phyloP scores from a whole-genome alignment of 148 eudicot genomes.

The Pouteria glomerata region DNA sequence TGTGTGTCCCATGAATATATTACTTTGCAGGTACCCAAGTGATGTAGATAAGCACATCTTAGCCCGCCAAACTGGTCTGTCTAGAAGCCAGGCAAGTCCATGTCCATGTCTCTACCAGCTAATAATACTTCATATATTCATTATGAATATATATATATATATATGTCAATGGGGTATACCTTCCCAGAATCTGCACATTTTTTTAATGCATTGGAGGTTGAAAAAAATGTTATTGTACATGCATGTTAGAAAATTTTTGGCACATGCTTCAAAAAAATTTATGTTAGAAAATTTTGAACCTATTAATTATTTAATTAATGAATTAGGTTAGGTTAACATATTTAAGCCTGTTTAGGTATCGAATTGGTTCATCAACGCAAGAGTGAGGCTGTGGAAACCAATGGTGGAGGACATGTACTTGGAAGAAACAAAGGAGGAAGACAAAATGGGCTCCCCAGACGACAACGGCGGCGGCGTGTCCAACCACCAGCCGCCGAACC shows the following conservation, averaged over 20 bases:
- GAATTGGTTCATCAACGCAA: constrained; percentile 96
- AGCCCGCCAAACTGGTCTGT: constrained; percentile 93
- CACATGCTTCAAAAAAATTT: too few species aligned
- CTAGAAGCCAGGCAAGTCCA: constrained; percentile 85
- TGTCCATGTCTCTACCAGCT: constrained; percentile 6
- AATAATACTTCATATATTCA: too few species aligned
- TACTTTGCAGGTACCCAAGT: constrained; percentile 86
- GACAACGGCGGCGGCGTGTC: constrained; percentile 16
- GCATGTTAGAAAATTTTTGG: too few species aligned
- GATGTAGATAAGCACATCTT: constrained; percentile 96
- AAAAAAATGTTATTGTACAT: too few species aligned
- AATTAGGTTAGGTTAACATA: background rate
- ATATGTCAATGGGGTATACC: constrained; percentile 6
- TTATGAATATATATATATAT: background rate
- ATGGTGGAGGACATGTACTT: constrained; percentile 99
- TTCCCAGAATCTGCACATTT: background rate
- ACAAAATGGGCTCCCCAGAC: constrained; percentile 35
- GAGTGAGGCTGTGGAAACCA: constrained; percentile 98
- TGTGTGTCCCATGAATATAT: constrained; percentile 4
- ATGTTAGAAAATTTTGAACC: background rate
- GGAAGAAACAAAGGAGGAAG: constrained; percentile 73
- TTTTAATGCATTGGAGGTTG: too few species aligned
- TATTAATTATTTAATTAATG: background rate
- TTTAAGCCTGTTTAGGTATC: constrained; percentile 54
- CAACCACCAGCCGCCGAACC: too few species aligned